Percentiles rank a stretch among this genome's conserved stretches.
Conservation (phyloP, 768 basidiomycete species). For the Pulveroboletus sp. region DNA sequence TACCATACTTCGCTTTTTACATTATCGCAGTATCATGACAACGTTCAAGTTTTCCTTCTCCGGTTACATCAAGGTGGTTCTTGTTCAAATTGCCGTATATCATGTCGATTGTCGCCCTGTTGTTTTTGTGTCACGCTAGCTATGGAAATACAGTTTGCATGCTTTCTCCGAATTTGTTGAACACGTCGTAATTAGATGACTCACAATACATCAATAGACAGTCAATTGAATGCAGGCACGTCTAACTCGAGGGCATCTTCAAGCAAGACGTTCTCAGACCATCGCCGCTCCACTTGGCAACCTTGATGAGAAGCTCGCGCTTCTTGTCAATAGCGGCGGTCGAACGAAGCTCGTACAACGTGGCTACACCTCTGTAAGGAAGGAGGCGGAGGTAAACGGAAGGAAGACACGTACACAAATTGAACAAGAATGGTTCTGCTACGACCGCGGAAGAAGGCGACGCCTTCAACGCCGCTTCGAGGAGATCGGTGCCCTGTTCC, state of each 20-base stretch:
- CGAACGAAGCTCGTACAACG: conserved; percentile 79
- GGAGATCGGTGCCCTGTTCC: conserved; percentile 60
- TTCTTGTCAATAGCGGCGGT: conserved; percentile 74
- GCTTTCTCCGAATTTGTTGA: background rate
- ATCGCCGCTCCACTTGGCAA: conserved; percentile 85
- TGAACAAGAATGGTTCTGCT: conserved; percentile 83
- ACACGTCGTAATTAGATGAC: background rate
- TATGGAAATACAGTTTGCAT: conserved; percentile 18
- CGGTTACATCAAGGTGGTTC: conserved; percentile 6
- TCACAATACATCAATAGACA: background rate
- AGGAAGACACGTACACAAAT: conserved; percentile 57
- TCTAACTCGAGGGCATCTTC: conserved; percentile 68
- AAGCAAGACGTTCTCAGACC: conserved; percentile 73
- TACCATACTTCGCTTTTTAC: conserved; percentile 15
- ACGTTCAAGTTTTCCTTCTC: background rate
- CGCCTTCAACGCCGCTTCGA: conserved; percentile 59
- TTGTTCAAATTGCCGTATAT: conserved; percentile 14
- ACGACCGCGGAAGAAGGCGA: conserved; percentile 72
- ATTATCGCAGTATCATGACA: conserved; percentile 7
- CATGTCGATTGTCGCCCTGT: conserved; percentile 23
- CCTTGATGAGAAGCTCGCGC: conserved; percentile 67
- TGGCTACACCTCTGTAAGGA: conserved; percentile 40
- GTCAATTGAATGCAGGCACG: background rate
- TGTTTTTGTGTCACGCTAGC: conserved; percentile 25
- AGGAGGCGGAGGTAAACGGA: background rate